Evolutionary conservation across 805 yeast species (phyloP), one percentile per base, ranked within the genome.

Genomic region (Suhomyces prunicola): DNA sequence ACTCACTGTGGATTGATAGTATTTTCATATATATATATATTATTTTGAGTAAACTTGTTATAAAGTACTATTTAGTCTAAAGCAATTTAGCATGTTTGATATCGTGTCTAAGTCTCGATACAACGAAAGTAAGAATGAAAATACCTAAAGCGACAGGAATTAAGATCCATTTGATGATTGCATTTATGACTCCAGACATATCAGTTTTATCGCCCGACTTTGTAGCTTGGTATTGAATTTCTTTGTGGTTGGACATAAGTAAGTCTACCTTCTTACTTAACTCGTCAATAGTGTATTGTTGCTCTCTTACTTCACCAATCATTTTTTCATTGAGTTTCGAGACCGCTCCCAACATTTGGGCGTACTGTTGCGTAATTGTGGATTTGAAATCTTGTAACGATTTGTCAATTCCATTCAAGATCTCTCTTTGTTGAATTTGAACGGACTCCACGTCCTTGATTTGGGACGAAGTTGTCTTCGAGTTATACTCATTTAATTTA

Each of bases 11-110:
- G 54, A 51, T 13, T 51, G 42, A 47, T 29, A 13, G 33, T 9
- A 19, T 42, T 23, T 15, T 24, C 23, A 31, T 35, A 26, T 44
- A 31, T 35, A 26, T 44, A 31, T 49, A 44, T 19, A 41, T 27
- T 23, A 33, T n/a, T 33, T n/a, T 33, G 36, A 33, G 6, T 33
- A 33, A 33, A 33, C 36, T n/a, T 17, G 36, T 33, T 33, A n/a
- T n/a, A 9, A 33, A n/a, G 36, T 33, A 39, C 10, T 17, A 8
- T 24, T 12, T n/a, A 17, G 17, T 27, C 68, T 64, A 83, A 52
- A 84, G 72, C 45, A 85, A 71, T 57, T 85, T 85, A 7, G 86
- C 72, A 60, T 82, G 86, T 23, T 47, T 84, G 52, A 85, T 82
- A 57, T 85, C 88, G 57, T 74, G 81, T 69, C 87, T 80, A 44